A percentile compares a stretch with the other conserved stretches of the same genome.
Conservation (phyloP, 306 rosid genomes). For the Malus asiatica region DNA sequence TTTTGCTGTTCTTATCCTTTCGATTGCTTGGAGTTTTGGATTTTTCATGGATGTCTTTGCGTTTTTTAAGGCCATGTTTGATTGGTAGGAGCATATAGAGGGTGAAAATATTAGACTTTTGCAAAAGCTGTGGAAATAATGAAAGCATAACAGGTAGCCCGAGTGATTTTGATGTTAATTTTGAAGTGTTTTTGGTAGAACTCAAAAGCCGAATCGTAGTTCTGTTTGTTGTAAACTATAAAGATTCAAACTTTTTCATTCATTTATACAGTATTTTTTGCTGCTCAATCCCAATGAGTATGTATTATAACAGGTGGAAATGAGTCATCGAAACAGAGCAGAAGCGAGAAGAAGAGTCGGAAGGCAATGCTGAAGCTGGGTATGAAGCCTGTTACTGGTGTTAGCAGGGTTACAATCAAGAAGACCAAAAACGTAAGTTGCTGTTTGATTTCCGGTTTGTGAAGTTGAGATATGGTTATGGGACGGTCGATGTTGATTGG, state of each 20-base stretch:
- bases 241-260: background rate
- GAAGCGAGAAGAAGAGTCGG: conserved; percentile 96
- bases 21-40: background rate
- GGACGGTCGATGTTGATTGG: background rate
- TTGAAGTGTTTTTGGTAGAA: background rate
- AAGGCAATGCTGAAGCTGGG: conserved; percentile 97
- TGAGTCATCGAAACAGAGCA: conserved; percentile 87
- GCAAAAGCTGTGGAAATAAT: background rate
- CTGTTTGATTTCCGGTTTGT: background rate
- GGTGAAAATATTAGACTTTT: background rate
- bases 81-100: background rate
- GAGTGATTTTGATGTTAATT: background rate
- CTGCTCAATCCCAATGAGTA: background rate
- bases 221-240: background rate
- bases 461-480: background rate
- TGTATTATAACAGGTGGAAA: background rate
- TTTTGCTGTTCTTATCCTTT: background rate
- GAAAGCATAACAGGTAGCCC: background rate
- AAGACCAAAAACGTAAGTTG: conserved; percentile 66
- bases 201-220: background rate
- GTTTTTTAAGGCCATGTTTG: background rate
- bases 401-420: conserved; percentile 86
- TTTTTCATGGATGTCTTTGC: background rate
- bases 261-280: background rate
- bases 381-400: conserved; percentile 79